A percentile compares a stretch with the other conserved stretches of the same genome.
Conservation (phyloP, 768 basidiomycete genomes). For the Panellus pusillus region DNA sequence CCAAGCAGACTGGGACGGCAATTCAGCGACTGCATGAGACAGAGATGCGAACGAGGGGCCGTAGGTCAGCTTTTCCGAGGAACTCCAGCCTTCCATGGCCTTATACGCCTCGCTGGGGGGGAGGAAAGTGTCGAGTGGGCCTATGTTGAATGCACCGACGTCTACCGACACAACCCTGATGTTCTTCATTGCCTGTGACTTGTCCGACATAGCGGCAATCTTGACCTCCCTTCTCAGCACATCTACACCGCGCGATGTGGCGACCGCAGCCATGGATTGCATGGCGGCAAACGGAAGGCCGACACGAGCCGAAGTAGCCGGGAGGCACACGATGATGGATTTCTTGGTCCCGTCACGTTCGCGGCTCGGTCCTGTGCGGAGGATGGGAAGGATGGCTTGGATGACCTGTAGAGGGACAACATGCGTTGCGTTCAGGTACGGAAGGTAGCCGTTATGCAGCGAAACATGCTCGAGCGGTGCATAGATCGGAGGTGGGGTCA, state of each 20-base stretch:
- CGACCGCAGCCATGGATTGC: conserved; percentile 75
- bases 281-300: conserved; percentile 71
- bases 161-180: conserved; percentile 73
- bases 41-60: conserved; percentile 64
- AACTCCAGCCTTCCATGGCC: conserved; percentile 71
- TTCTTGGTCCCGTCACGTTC: conserved; percentile 53
- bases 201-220: conserved; percentile 53
- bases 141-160: conserved; percentile 59
- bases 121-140: conserved; percentile 20
- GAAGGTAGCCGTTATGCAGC: conserved; percentile 60
- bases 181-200: conserved; percentile 59
- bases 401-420: conserved; percentile 75
- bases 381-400: conserved; percentile 73
- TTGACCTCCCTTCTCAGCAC: conserved; percentile 74
- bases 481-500: conserved; percentile 43
- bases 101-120: conserved; percentile 40
- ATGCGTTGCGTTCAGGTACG: conserved; percentile 74
- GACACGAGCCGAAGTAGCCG: conserved; percentile 68
- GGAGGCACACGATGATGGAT: conserved; percentile 72
- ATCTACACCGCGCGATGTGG: conserved; percentile 69
- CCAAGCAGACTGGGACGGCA: conserved; percentile 29
- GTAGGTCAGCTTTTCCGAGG: conserved; percentile 72
- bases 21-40: conserved; percentile 29
- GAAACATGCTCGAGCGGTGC: conserved; percentile 74
- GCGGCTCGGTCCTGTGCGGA: conserved; percentile 65